Evolutionary conservation across 2,329 filamentous ascomycete genomes (phyloP), one percentile per base, ranked within the genome.

Genomic region (Diaporthe aspalathi): DNA sequence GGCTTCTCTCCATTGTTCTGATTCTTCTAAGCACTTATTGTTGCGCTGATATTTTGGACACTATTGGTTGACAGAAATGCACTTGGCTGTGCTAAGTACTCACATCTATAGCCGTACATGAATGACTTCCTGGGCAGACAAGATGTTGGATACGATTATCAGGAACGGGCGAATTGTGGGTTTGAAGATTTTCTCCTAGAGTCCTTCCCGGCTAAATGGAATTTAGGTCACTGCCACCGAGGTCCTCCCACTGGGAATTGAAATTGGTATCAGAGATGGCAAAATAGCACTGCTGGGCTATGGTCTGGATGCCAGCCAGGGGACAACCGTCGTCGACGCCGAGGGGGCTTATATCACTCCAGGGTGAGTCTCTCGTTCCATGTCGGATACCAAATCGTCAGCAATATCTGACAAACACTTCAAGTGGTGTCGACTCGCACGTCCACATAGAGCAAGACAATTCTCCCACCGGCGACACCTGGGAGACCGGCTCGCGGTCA

Each of bases 201-300:
- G 4, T 1, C 9, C n/a, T 3, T 20, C 6, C 4, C 2, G 22
- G 35, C 69, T 73, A 14, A 73, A 71, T 67, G 7, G 14, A 7
- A 22, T 6, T 35, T 38, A 85, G 83, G 83, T 84, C 52, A 86
- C 84, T 27, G 83, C 85, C 5, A 80, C 81, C 29, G 84, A 86
- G 72, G 77, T 85, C 7, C 77, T 86, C 3, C 79, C 81, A 12
- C 74, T 78, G 6, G 81, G 81, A 2, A 79, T 83, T 9, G 83
- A 86, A 24, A 84, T 87, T 47, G 85, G 84, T n/a, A 79, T 87
- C 68, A 81, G 79, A 70, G 76, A 81, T 71, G 84, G 84, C 70
- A 84, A 83, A 68, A 86, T 87, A 50, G 77, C 78, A 20, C 80
- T 82, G 56, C 78, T 87, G n/a, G 85, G 83, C 5, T 76, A 75